These are phyloP conservation scores for Mortierella antarctica DNA, from an alignment of 192 early-diverging fungal genomes.

Conservation along the genomic window DNA sequence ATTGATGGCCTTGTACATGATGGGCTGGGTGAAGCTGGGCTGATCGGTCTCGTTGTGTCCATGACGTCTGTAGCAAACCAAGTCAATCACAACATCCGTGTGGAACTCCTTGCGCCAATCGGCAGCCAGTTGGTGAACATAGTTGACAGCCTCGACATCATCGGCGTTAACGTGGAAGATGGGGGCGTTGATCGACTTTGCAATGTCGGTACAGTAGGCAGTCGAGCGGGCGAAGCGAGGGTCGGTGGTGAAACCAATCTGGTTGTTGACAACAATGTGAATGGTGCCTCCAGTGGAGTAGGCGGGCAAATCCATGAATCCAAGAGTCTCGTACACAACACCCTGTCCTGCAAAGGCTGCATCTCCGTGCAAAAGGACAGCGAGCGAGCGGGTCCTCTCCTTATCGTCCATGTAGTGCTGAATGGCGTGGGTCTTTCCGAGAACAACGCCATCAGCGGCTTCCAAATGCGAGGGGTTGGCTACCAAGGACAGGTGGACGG, in stretches of 20 bases:
- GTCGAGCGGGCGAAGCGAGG: conserved; percentile 95
- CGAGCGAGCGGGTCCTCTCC: conserved; percentile 85
- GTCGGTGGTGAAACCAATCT: conserved; percentile 99
- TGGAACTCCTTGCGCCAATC: conserved; percentile 97
- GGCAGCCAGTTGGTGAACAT: conserved; percentile 92
- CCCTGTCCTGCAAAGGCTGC: conserved; percentile 99
- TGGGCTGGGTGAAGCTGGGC: conserved; percentile 97
- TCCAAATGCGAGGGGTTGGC: conserved; percentile 99
- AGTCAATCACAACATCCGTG: conserved; percentile 95
- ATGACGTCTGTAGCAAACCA: conserved; percentile 97
- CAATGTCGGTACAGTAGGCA: conserved; percentile 97
- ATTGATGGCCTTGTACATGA: conserved; percentile 94
- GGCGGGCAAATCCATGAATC: conserved; percentile 92
- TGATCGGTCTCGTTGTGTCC: conserved; percentile 99
- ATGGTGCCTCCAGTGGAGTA: conserved; percentile 98
- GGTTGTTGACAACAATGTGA: conserved; percentile 97
- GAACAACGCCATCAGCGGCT: conserved; percentile 97
- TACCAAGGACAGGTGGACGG: conserved; percentile 95
- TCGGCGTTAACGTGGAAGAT: conserved; percentile 99
- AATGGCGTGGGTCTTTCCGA: conserved; percentile 96
- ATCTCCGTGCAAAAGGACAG: conserved; percentile 97
- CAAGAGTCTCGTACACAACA: conserved; percentile 97
- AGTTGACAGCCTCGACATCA: conserved; percentile 97
- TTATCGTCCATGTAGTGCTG: conserved; percentile 94
- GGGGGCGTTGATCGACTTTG: conserved; percentile 96